These are phyloP conservation scores for Colletotrichum viniferum DNA, from an alignment of 2,329 filamentous ascomycete species.

Conservation along the genomic window DNA sequence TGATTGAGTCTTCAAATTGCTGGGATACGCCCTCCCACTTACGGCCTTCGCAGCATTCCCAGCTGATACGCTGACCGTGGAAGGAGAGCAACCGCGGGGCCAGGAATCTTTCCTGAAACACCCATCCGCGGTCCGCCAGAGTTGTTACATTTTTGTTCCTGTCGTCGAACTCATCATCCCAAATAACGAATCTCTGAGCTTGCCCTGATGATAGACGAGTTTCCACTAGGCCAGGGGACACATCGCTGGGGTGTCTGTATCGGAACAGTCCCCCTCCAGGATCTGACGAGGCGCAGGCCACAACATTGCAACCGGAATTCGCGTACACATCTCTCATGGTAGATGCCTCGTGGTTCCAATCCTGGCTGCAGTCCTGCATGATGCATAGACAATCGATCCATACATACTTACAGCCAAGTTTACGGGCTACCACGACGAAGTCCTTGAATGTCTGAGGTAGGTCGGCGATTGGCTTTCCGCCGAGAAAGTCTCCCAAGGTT, in stretches of 20 bases:
- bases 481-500: neutral
- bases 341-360: neutral
- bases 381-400: neutral
- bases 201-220: neutral
- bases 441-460: neutral
- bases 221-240: neutral
- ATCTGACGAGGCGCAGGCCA: neutral
- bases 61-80: neutral
- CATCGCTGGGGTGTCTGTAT: neutral
- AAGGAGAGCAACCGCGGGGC: neutral
- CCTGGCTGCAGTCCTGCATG: neutral
- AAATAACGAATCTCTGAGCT: neutral
- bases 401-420: neutral
- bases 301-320: neutral
- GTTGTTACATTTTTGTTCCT: rapidly evolving
- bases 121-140: neutral
- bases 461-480: neutral
- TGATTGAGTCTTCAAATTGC: neutral
- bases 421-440: neutral
- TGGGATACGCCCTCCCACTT: neutral
- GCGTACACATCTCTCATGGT: neutral
- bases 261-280: neutral
- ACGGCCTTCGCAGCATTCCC: neutral
- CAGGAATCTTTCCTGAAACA: neutral
- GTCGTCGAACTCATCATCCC: rapidly evolving